Evolutionary conservation across 371 early-diverging fungal species (phyloP).

Genomic region (Apophysomyces variabilis): DNA sequence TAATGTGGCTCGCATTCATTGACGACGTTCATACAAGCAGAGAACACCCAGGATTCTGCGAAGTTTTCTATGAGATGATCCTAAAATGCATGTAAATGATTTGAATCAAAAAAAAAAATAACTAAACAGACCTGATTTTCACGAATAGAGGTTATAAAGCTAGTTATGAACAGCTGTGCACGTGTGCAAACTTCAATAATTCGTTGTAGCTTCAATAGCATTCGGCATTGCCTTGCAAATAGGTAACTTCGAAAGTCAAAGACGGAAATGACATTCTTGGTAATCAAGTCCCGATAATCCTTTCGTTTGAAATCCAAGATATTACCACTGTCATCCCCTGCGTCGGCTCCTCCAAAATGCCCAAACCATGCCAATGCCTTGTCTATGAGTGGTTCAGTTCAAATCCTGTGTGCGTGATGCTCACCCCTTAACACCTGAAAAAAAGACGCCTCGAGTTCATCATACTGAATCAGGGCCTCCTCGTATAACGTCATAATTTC

Average conservation of each 20-base stretch:
- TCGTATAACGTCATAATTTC: conserved; percentile 85
- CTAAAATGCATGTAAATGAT: conserved; percentile 20
- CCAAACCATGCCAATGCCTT: conserved; percentile 91
- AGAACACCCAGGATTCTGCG: conserved; percentile 81
- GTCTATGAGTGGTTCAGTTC: conserved; percentile 35
- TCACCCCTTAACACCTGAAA: conserved; percentile 82
- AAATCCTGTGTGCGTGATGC: not conserved
- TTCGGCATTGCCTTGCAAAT: conserved; percentile 84
- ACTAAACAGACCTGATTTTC: conserved; percentile 63
- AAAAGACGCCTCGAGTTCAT: conserved; percentile 94
- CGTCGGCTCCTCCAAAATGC: conserved; percentile 84
- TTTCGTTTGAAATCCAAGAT: conserved; percentile 77
- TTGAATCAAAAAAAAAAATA: not conserved
- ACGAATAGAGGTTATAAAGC: conserved; percentile 72
- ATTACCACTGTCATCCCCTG: conserved; percentile 87
- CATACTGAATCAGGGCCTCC: conserved; percentile 91
- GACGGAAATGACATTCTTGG: conserved; percentile 88
- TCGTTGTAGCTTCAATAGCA: conserved; percentile 72
- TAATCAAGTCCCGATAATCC: conserved; percentile 86
- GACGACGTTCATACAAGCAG: conserved; percentile 77
- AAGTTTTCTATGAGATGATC: conserved; percentile 61
- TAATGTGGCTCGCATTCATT: conserved; percentile 77
- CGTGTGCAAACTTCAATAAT: conserved; percentile 73
- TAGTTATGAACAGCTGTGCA: conserved; percentile 74
- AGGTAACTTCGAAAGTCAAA: conserved; percentile 96